These are phyloP conservation scores for Lecanicillium sp. DNA, from an alignment of 2,329 filamentous ascomycete species.

Conservation along the genomic window DNA sequence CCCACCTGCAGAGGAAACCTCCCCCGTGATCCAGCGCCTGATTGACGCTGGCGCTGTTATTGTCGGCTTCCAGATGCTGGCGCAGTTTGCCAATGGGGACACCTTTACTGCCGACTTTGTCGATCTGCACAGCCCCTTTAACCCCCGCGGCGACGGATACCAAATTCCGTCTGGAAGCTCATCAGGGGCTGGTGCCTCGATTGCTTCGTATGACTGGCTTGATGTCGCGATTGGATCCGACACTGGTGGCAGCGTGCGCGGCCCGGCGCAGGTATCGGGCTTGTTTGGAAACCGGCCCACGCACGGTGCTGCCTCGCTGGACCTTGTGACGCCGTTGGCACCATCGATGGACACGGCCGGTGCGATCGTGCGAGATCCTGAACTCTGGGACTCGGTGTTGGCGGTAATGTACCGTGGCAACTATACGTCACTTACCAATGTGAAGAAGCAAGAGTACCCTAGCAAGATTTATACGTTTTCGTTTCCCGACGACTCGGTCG, in stretches of 20 bases:
- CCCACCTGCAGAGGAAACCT: conserved; percentile 34
- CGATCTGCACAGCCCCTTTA: conserved; percentile 15
- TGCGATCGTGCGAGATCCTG: conserved; percentile 8
- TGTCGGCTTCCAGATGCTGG: conserved; percentile 33
- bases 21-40: conserved; percentile 42
- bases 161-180: conserved; percentile 13
- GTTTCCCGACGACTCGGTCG: not conserved
- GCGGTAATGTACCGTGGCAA: conserved; percentile 3
- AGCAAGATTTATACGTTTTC: conserved; percentile 1
- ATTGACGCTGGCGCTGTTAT: conserved; percentile 47
- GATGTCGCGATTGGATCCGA: conserved; percentile 15
- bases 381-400: conserved; percentile 6
- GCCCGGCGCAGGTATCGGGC: conserved; percentile 9
- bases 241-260: conserved; percentile 14
- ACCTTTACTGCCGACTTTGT: conserved; percentile 35
- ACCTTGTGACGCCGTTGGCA: conserved; percentile 9
- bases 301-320: conserved; percentile 7
- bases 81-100: conserved; percentile 31
- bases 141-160: conserved; percentile 18
- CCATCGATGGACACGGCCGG: conserved; percentile 11
- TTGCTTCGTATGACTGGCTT: conserved; percentile 17
- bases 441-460: not conserved
- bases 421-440: conserved; percentile 1
- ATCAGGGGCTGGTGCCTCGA: conserved; percentile 13
- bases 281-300: conserved; percentile 12